These are phyloP conservation scores for Sugiyamaella chiloensis DNA, from an alignment of 805 yeast species.

Conservation along the genomic window DNA sequence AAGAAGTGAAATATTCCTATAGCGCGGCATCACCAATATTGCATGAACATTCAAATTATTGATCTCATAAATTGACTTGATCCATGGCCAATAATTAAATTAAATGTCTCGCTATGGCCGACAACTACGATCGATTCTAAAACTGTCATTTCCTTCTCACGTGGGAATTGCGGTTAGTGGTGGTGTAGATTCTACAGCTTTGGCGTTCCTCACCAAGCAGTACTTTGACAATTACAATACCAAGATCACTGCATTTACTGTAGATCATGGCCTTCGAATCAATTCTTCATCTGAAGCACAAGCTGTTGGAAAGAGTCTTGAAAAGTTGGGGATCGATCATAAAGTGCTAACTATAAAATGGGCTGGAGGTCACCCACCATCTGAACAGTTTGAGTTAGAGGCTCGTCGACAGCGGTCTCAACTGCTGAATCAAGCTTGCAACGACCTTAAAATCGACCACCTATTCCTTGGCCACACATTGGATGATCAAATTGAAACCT, in stretches of 20 bases:
- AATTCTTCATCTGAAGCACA: conserved; percentile 51
- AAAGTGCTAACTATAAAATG: conserved; percentile 32
- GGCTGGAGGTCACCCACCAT: conserved; percentile 8
- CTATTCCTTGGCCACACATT: conserved; percentile 63
- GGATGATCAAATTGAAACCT: conserved; percentile 74
- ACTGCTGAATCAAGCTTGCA: conserved; percentile 43
- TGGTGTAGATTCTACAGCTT: conserved; percentile 77
- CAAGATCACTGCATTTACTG: conserved; percentile 51
- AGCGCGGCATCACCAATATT: too few species aligned
- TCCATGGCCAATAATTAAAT: not conserved
- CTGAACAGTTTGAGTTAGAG: conserved; percentile 48
- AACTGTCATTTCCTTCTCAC: conserved; percentile 13
- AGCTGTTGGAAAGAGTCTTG: conserved; percentile 30
- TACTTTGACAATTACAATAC: conserved; percentile 34
- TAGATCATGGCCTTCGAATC: conserved; percentile 58
- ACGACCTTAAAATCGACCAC: conserved; percentile 31
- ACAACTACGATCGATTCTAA: conserved; percentile 4
- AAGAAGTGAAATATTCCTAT: too few species aligned
- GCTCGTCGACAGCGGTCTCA: conserved; percentile 57
- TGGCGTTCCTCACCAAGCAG: conserved; percentile 48
- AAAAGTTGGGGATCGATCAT: conserved; percentile 28
- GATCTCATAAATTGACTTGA: not conserved
- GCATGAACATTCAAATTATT: not conserved
- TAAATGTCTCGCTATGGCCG: conserved; percentile 7
- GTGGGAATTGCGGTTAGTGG: conserved; percentile 68